Conservation (phyloP, 495 filamentous ascomycete species). For the Hypoxylon fuscum region DNA sequence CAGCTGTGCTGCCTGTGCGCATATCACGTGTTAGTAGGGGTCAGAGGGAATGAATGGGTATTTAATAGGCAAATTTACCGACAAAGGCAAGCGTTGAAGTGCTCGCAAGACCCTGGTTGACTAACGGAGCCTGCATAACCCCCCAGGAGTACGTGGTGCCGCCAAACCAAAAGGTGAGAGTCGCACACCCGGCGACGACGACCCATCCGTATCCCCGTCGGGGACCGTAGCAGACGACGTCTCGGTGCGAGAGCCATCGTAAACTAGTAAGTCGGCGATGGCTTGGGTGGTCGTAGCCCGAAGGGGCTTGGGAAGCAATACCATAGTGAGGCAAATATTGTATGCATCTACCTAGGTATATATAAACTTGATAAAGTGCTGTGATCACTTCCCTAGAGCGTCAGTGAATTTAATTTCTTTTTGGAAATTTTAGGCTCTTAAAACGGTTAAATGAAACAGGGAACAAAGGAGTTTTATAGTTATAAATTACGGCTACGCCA, state of each 20-base stretch:
- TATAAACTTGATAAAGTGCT: neutral
- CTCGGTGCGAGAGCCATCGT: neutral
- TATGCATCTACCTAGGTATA: neutral
- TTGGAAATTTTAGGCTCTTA: neutral
- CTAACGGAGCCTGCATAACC: conserved; percentile 62
- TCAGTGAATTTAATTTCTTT: neutral
- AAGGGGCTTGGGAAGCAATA: neutral
- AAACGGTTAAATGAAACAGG: too few species aligned
- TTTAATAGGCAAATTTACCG: conserved; percentile 49
- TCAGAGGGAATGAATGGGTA: neutral
- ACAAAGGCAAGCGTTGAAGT: conserved; percentile 64
- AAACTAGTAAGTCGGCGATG: neutral
- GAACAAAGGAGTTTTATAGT: too few species aligned
- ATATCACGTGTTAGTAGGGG: neutral
- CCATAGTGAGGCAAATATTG: neutral
- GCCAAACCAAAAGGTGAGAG: conserved; percentile 63
- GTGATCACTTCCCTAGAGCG: neutral
- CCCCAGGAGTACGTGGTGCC: conserved; percentile 65
- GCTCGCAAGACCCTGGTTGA: conserved; percentile 53
- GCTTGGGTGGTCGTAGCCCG: neutral
- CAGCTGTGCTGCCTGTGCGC: conserved; percentile 14
- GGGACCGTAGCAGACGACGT: conserved; percentile 48
- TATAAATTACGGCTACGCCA: too few species aligned
- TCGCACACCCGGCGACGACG: conserved; percentile 59
- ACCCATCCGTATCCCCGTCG: conserved; percentile 63